Base-by-base conservation (phyloP, 306 rosid genomes). In the Malus sieversii region DNA sequence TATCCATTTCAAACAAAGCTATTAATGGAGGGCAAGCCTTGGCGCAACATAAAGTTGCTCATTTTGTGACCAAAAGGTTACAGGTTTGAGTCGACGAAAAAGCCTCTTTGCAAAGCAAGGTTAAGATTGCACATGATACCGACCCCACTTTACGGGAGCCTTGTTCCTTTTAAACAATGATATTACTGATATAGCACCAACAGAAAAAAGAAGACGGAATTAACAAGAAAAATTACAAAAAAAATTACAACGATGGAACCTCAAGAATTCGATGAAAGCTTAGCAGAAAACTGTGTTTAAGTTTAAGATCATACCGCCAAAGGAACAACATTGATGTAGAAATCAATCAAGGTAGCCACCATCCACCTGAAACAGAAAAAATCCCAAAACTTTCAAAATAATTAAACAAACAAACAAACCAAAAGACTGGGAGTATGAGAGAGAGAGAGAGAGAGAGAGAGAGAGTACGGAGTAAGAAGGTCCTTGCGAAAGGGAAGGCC, bases 331-430 rank as follows among this genome's bases (percentile, higher is more conserved):
- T 92, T 88, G 84, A 94, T 85, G 68, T 86, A 94, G 82, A 94
- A 91, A 83, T 94, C 98, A 81, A 94, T 46, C 89, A 88, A 81
- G 76, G 91, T 78, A 53, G 95, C 89, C 4, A 0, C 79, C 94
- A 94, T 86, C 92, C 97, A 90, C 82, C 98, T 94, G 45, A 42
- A 42, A 9, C 45, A 8, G 83, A 83, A 82, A 83, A 55, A 55
- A 78, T 66, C n/a, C 5, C 51, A 35, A 20, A 66, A 35, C 29
- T 62, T 63, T 2, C 40, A 29, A 2, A 23, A 27, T 10, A 62
- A 14, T 11, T 45, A 22, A 69, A 69, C 40, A 27, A 69, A n/a
- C 2, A 13, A 9, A 7, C n/a, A 11, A 15, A 23, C 5, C 12
- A 5, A 15, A 55, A 23, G 12, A 18, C 16, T 42, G 45, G 25